Evolutionary conservation across 1,284 basidiomycete species (phyloP).

Genomic region (Fomitopsis pinicola): DNA sequence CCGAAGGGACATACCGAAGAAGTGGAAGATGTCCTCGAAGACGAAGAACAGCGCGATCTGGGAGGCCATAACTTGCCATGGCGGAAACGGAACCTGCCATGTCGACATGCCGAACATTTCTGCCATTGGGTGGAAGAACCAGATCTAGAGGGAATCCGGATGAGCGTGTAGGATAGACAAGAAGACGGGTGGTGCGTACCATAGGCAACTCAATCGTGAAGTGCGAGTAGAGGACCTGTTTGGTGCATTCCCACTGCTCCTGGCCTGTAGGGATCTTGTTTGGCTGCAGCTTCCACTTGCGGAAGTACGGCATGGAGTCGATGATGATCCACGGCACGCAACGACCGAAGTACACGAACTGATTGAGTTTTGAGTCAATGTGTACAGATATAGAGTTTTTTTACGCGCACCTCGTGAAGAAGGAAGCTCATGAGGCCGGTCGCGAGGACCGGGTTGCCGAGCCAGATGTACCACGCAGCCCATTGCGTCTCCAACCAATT

Average conservation of each 20-base stretch:
- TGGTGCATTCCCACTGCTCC: conserved; percentile 97
- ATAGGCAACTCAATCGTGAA: conserved; percentile 94
- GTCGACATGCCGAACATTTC: conserved; percentile 89
- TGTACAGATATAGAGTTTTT: not conserved
- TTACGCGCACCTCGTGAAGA: conserved; percentile 78
- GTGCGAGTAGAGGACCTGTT: conserved; percentile 91
- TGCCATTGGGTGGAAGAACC: conserved; percentile 94
- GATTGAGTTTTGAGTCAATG: not conserved
- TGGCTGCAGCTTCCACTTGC: conserved; percentile 92
- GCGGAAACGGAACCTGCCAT: conserved; percentile 90
- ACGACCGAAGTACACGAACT: conserved; percentile 97
- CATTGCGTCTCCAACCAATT: conserved; percentile 78
- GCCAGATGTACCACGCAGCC: conserved; percentile 81
- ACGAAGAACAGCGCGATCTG: conserved; percentile 93
- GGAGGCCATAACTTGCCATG: conserved; percentile 61
- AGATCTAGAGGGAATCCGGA: conserved; percentile 57
- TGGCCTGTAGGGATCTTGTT: conserved; percentile 74
- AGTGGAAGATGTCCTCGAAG: conserved; percentile 95
- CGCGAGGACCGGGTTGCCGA: conserved; percentile 90
- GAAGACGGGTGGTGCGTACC: conserved; percentile 37
- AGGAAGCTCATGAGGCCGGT: conserved; percentile 94
- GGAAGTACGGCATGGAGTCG: conserved; percentile 92
- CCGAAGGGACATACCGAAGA: conserved; percentile 47
- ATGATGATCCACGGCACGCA: conserved; percentile 95
- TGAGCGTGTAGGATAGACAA: not conserved